Percentiles rank a stretch among this genome's conserved stretches.
These are phyloP conservation scores for Epichloe brachyelytri DNA, from an alignment of 2,329 filamentous ascomycete species.

Conservation along the genomic window DNA sequence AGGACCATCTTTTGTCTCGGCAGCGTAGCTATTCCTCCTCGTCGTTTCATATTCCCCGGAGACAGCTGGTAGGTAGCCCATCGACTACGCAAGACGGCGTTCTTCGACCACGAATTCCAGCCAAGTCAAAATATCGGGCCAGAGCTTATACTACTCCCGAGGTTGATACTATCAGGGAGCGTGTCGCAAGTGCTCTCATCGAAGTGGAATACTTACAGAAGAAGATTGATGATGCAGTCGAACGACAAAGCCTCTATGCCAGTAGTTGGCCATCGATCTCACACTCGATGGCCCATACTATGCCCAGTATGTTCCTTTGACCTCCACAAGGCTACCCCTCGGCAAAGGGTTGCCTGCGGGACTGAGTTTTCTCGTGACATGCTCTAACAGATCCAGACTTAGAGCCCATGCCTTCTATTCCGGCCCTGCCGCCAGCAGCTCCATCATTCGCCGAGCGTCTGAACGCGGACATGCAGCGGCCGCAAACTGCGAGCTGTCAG, in stretches of 20 bases:
- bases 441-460: slow-evolving; percentile 46
- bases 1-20: slow-evolving; percentile 19
- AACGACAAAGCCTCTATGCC: slow-evolving; percentile 45
- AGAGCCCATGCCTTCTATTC: slow-evolving; percentile 42
- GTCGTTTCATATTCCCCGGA: slow-evolving; percentile 43
- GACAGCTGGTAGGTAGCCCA: slow-evolving; percentile 18
- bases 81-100: slow-evolving; percentile 13
- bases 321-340: not conserved
- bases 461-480: slow-evolving; percentile 30
- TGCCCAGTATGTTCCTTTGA: slow-evolving; percentile 16
- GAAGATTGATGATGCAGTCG: slow-evolving; percentile 46
- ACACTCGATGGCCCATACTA: slow-evolving; percentile 23
- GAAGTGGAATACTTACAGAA: slow-evolving; percentile 46
- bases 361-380: not conserved
- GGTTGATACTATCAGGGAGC: slow-evolving; percentile 38
- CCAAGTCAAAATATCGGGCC: slow-evolving; percentile 25
- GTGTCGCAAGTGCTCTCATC: slow-evolving; percentile 42
- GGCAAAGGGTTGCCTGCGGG: not conserved
- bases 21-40: slow-evolving; percentile 36
- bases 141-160: slow-evolving; percentile 33
- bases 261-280: slow-evolving; percentile 40
- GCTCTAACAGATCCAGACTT: slow-evolving; percentile 20
- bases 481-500: slow-evolving; percentile 16
- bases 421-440: slow-evolving; percentile 41
- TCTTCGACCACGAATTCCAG: slow-evolving; percentile 25